A percentile compares a stretch with the other conserved stretches of the same genome.
These are phyloP conservation scores for Nepenthes mirabilis DNA, from an alignment of 148 eudicot genomes.

Conservation along the genomic window DNA sequence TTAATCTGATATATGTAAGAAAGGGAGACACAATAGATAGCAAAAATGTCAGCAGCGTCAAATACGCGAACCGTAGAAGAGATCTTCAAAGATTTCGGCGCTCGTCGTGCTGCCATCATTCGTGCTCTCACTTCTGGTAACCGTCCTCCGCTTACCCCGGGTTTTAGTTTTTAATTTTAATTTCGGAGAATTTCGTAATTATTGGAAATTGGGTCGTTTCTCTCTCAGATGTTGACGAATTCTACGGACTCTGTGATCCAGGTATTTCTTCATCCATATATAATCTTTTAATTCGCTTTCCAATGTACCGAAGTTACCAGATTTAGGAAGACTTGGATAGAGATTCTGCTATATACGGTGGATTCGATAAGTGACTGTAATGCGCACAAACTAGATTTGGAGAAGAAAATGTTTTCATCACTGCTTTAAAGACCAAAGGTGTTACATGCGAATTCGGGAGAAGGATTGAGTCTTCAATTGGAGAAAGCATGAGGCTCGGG, in stretches of 20 bases:
- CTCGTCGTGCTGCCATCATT: conserved; percentile 65
- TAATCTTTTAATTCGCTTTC: no score
- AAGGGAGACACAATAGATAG: neutral
- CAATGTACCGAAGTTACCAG: neutral
- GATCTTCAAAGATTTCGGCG: conserved; percentile 88
- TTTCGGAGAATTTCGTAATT: conserved; percentile 3
- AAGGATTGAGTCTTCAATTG: no score
- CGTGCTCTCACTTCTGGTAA: conserved; percentile 74
- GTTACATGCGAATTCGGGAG: no score
- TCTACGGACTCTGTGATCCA: conserved; percentile 85
- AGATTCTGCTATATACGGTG: no score
- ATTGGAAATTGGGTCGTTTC: conserved; percentile 8
- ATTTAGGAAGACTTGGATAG: neutral
- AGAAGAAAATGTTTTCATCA: no score
- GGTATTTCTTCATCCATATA: conserved; percentile 25
- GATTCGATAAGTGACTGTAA: no score
- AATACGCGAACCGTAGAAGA: conserved; percentile 87
- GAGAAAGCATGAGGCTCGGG: no score
- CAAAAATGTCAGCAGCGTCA: conserved; percentile 60
- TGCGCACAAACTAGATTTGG: no score
- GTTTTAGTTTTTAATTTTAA: neutral
- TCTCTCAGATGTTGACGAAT: conserved; percentile 79
- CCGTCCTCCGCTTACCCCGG: neutral
- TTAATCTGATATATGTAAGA: neutral
- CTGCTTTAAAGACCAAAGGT: no score